phyloP scores from a whole-genome alignment of 345 rosid species.

The Erucastrum elatum region DNA sequence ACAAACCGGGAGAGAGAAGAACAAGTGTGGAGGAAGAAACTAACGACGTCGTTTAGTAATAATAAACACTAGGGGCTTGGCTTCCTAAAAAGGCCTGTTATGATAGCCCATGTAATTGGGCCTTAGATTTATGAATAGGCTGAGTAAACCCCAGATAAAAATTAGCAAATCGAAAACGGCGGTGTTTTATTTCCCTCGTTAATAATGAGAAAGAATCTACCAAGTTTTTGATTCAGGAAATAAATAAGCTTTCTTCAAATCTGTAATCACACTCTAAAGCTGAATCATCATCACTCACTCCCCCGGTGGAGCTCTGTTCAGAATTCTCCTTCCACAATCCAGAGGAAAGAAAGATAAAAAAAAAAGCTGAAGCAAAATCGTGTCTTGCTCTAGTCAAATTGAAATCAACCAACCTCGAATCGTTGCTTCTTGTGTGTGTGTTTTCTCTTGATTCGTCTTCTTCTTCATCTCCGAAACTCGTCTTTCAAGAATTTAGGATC shows the following conservation, averaged over 20 bases:
- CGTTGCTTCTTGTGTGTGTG: not conserved
- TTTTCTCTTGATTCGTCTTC: slow-evolving; percentile 4
- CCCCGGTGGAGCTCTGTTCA: not conserved
- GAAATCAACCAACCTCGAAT: slow-evolving; percentile 8
- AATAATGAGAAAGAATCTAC: not conserved
- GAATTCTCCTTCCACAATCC: not conserved
- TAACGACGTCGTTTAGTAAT: too few relatives aligned
- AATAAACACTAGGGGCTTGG: not conserved
- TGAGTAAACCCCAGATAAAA: too few relatives aligned
- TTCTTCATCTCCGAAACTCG: not conserved
- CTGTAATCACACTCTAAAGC: slow-evolving; percentile 16
- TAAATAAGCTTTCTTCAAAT: slow-evolving; percentile 9
- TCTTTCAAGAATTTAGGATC: not conserved
- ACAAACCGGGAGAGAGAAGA: too few relatives aligned
- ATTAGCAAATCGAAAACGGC: not conserved
- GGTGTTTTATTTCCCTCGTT: not conserved
- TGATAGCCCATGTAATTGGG: not conserved
- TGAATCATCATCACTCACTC: slow-evolving; percentile 4
- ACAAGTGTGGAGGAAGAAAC: too few relatives aligned
- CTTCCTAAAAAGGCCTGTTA: not conserved
- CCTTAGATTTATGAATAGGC: not conserved
- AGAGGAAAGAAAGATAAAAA: not conserved
- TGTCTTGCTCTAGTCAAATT: slow-evolving; percentile 36
- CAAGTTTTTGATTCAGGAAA: not conserved
- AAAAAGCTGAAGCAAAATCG: not conserved